A percentile compares a stretch with the other conserved stretches of the same genome.
phyloP scores from a whole-genome alignment of 2,329 filamentous ascomycete species.

The Leptodontidium sp. region DNA sequence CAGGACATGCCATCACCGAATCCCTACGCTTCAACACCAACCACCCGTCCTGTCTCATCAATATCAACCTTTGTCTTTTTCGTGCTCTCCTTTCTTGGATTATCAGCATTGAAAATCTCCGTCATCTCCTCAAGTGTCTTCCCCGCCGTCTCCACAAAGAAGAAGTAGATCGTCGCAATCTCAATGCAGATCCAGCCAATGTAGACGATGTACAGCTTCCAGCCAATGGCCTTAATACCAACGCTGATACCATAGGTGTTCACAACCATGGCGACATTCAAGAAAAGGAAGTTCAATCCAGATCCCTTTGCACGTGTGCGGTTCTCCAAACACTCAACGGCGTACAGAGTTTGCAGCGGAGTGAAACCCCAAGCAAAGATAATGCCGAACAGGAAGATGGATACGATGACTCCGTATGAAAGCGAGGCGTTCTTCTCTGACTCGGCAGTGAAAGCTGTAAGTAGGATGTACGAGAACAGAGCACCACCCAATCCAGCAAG shows the following conservation, averaged over 20 bases:
- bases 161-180: conserved; percentile 45
- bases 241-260: conserved; percentile 51
- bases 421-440: conserved; percentile 46
- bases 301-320: conserved; percentile 57
- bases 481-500: conserved; percentile 44
- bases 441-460: conserved; percentile 44
- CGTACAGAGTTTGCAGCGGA: conserved; percentile 56
- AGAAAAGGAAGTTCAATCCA: conserved; percentile 49
- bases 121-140: conserved; percentile 41
- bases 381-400: conserved; percentile 57
- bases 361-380: conserved; percentile 52
- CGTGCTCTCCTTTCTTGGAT: conserved; percentile 40
- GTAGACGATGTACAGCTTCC: conserved; percentile 45
- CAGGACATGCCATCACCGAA: too few species aligned
- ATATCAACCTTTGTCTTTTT: conserved; percentile 40
- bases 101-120: conserved; percentile 42
- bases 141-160: conserved; percentile 42
- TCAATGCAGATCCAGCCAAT: conserved; percentile 40
- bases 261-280: conserved; percentile 51
- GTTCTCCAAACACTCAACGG: conserved; percentile 57
- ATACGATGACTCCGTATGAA: conserved; percentile 56
- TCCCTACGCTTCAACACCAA: conserved; percentile 33
- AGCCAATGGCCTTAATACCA: conserved; percentile 48
- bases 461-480: conserved; percentile 36
- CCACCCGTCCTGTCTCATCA: conserved; percentile 37